Evolutionary conservation across 2,329 filamentous ascomycete genomes (phyloP), one percentile per base, ranked within the genome.

Genomic region (Lachnum nothofagi): DNA sequence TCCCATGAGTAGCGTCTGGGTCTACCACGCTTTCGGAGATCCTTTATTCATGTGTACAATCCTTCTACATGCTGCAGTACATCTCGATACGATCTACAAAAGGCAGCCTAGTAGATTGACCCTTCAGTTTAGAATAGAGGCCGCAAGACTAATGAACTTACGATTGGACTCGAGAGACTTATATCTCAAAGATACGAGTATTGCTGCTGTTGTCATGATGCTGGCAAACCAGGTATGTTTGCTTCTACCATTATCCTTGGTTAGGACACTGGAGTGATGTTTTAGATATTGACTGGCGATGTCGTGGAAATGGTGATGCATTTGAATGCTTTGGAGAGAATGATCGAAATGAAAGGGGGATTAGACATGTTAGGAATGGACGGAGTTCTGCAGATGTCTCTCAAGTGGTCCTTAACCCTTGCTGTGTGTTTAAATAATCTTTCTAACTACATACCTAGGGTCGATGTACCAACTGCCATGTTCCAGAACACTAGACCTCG

Each of bases 251-350:
- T 43, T 43, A 43, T 43, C 23, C 23, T 43, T 43, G 41, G 23
- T 5, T 31, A 20, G n/a, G 41, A 27, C 31, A 43, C 23, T 29
- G 31, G n/a, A 43, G 41, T 43, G 41, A 43, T 43, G 41, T 43
- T 43, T 42, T 43, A 43, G 41, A 43, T 43, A 29, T 43, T 43
- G 24, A 31, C 41, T 43, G 20, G 41, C 41, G 24, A 43, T 43
- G 41, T 43, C 41, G 41, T 43, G 41, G 24, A 43, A 43, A 43
- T 43, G 41, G 41, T 43, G 25, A 31, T 43, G 41, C 41, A 43
- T 43, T 43, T 43, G 41, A 43, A 29, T 43, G 41, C 41, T 43
- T 43, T 43, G 41, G 41, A 43, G 41, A 43, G 41, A 43, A 43
- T 43, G 41, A 43, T 43, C n/a, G 41, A 43, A 43, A 43, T 43